A percentile compares a stretch with the other conserved stretches of the same genome.
These are phyloP conservation scores for Arthrobotrys musiformis DNA, from an alignment of 2,329 filamentous ascomycete genomes.

Conservation along the genomic window DNA sequence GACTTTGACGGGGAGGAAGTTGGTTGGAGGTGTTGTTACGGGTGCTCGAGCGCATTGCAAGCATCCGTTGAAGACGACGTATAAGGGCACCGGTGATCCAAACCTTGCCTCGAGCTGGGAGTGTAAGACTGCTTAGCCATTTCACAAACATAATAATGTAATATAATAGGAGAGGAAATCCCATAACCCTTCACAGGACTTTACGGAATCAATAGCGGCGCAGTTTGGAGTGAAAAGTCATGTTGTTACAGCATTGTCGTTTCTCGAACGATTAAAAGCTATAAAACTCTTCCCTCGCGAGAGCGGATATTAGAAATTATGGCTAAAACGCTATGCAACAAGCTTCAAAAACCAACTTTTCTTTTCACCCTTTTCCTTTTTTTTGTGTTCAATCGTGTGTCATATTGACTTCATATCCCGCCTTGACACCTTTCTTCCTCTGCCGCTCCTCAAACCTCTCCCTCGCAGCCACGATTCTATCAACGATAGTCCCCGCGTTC, in stretches of 20 bases:
- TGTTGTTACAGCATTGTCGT: not conserved
- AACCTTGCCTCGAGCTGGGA: constrained; percentile 40
- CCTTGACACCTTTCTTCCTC: constrained; percentile 87
- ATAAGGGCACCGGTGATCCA: constrained; percentile 35
- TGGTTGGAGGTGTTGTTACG: constrained; percentile 13
- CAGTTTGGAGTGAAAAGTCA: no score
- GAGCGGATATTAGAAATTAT: not conserved
- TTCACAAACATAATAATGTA: not conserved
- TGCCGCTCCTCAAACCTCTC: constrained; percentile 92
- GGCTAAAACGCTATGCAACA: not conserved
- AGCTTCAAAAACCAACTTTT: not conserved
- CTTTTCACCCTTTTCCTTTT: no score
- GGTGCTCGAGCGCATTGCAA: constrained; percentile 36
- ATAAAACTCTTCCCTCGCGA: not conserved
- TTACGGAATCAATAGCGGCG: no score
- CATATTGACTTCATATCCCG: constrained; percentile 71
- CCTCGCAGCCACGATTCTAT: constrained; percentile 85
- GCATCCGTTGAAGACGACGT: constrained; percentile 37
- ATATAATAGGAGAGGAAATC: not conserved
- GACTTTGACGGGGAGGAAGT: constrained; percentile 58
- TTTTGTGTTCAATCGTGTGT: constrained; percentile 30
- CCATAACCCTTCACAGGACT: no score
- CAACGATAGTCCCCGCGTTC: constrained; percentile 91
- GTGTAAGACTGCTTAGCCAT: constrained; percentile 4
- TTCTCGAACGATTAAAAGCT: no score